Base-by-base conservation (phyloP, 345 rosid species). In the Clausena lansium region DNA sequence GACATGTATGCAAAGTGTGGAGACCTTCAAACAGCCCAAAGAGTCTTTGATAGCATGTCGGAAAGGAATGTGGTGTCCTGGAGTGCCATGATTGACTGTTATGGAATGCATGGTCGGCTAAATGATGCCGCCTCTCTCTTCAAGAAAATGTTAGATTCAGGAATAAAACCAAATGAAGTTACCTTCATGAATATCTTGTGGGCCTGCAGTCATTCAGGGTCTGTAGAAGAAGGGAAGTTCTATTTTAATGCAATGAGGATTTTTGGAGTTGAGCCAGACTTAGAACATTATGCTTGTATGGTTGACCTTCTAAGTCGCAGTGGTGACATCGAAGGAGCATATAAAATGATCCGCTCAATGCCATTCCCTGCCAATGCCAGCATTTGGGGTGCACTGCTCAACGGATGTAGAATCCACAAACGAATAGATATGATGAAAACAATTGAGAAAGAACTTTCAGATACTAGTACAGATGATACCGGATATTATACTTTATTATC, bases 131-230 rank as follows among this genome's bases (percentile, higher is more conserved):
- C 92, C 71, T 86, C 91, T 6, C 82, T 85, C n/a, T 89, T 95
- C 79, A 72, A 70, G 47, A 83, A 83, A 78, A 91, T 95, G 98
- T 81, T 93, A 60, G 82, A 84, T 41, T 83, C 86, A 1, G 91
- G 97, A 60, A 82, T 81, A 14, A 76, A 84, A 80, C 98, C 99
- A 25, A 95, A 93, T 71, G 88, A 88, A 58, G 81, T 92, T 75
- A 91, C 92, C 76, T 93, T 93, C 93, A 93, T 87, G 91, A 95
- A 93, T 74, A 71, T 95, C 47, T 85, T 91, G 28, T 91, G 92
- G 11, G 93, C 97, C 81, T 93, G 99, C 82, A 86, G 93, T 81
- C 99, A 93, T 84, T 84, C 93, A 58, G 98, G 98, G 77, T 85
- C 80, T 5, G 82, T 89, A 25, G 85, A 91, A 83, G 81, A 84